phyloP scores from a whole-genome alignment of 2,329 filamentous ascomycete genomes.

The Talaromyces sp. region DNA sequence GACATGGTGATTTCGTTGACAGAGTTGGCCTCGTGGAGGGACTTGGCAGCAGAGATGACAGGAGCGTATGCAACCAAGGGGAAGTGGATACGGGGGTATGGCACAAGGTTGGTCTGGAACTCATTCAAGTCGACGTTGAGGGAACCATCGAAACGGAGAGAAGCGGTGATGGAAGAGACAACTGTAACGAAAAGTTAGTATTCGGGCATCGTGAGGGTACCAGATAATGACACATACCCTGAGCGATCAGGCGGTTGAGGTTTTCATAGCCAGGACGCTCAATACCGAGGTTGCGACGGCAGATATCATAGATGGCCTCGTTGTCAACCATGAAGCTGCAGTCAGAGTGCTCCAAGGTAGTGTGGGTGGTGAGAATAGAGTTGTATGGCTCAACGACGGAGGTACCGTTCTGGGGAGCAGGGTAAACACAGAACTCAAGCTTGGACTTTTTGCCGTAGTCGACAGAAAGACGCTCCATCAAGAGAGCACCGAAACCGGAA shows the following conservation, averaged over 20 bases:
- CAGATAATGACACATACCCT: conserved; percentile 46
- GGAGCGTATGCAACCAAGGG: conserved; percentile 94
- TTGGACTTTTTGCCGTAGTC: conserved; percentile 99
- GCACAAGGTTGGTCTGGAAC: conserved; percentile 99
- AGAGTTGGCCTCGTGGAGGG: conserved; percentile 94
- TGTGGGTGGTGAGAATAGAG: conserved; percentile 98
- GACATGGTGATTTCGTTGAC: conserved; percentile 98
- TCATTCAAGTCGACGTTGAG: conserved; percentile 99
- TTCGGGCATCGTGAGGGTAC: no score
- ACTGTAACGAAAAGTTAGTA: conserved; percentile 50
- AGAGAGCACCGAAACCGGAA: conserved; percentile 94
- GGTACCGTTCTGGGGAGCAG: conserved; percentile 91
- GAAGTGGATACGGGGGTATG: conserved; percentile 99
- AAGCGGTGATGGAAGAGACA: conserved; percentile 96
- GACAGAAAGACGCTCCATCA: conserved; percentile 98
- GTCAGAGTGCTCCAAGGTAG: conserved; percentile 97
- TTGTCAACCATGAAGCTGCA: conserved; percentile 99
- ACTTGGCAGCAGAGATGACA: conserved; percentile 91
- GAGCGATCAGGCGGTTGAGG: conserved; percentile 96
- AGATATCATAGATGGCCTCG: conserved; percentile 99
- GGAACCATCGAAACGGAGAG: conserved; percentile 95
- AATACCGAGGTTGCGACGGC: conserved; percentile 93
- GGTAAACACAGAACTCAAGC: conserved; percentile 99
- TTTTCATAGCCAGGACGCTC: conserved; percentile 98
- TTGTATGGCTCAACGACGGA: conserved; percentile 99